These are phyloP conservation scores for Anaeramoeba flamelloides DNA, from an alignment of 78 protist genomes.

Conservation along the genomic window DNA sequence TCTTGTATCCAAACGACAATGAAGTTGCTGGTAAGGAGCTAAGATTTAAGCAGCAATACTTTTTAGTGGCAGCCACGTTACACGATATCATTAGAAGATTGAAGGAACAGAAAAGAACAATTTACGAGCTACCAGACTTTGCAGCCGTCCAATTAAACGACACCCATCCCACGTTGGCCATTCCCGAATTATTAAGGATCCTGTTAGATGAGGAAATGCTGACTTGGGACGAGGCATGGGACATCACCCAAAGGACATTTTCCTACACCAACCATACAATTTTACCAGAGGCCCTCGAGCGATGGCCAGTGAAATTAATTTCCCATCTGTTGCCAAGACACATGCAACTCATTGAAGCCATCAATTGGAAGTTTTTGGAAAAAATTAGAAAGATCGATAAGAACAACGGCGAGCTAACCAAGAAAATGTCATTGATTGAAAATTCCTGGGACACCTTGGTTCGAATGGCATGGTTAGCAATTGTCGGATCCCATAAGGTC, in stretches of 20 bases:
- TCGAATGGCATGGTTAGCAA: slow-evolving; percentile 79
- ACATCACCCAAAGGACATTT: slow-evolving; percentile 18
- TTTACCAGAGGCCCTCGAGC: slow-evolving; percentile 90
- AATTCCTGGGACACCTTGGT: slow-evolving; percentile 16
- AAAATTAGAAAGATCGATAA: too few relatives aligned
- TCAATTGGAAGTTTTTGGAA: too few relatives aligned
- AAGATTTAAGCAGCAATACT: slow-evolving; percentile 85
- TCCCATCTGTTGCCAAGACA: slow-evolving; percentile 74
- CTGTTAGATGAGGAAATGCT: slow-evolving; percentile 67
- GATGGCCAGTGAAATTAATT: slow-evolving; percentile 72
- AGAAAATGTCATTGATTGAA: too few relatives aligned
- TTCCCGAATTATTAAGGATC: slow-evolving; percentile 53
- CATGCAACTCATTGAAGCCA: too few relatives aligned
- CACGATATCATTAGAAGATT: slow-evolving; percentile 73
- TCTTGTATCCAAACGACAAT: slow-evolving; percentile 86
- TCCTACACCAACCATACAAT: slow-evolving; percentile 93
- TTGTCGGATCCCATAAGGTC: slow-evolving; percentile 64
- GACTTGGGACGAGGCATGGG: too few relatives aligned
- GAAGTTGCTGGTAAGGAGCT: slow-evolving; percentile 62
- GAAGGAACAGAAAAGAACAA: slow-evolving; percentile 20
- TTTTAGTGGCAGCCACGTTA: slow-evolving; percentile 71
- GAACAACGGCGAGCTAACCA: slow-evolving; percentile 30
- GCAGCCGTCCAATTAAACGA: slow-evolving; percentile 84
- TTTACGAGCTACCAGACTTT: slow-evolving; percentile 22
- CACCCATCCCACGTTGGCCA: slow-evolving; percentile 85